These are phyloP conservation scores for Psilocybe mexicana DNA, from an alignment of 1,284 basidiomycete genomes.

Conservation along the genomic window DNA sequence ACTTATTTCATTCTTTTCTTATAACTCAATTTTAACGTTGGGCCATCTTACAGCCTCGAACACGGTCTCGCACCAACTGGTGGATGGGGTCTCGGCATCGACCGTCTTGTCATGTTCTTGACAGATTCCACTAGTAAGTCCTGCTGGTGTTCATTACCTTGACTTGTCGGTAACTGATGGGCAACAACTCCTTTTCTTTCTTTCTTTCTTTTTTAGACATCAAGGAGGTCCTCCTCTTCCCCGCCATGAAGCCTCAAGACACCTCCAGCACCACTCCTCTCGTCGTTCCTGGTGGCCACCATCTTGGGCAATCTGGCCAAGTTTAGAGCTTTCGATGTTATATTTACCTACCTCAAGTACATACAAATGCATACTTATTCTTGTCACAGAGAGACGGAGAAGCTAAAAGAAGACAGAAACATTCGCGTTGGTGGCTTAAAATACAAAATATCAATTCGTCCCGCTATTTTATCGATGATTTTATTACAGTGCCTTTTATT, in stretches of 20 bases:
- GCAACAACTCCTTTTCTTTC: not conserved
- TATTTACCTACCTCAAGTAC: not conserved
- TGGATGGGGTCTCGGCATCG: conserved; percentile 95
- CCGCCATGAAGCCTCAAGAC: conserved; percentile 85
- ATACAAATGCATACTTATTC: not conserved
- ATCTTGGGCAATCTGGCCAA: conserved; percentile 34
- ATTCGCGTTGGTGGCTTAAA: no score
- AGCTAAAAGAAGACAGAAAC: no score
- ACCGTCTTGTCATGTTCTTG: conserved; percentile 95
- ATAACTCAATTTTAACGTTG: conserved; percentile 11
- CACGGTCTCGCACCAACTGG: conserved; percentile 97
- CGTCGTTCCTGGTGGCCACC: conserved; percentile 27
- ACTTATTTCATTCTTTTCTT: not conserved
- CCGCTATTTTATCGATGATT: no score
- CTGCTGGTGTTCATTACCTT: not conserved
- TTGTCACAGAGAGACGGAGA: not conserved
- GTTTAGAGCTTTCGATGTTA: conserved; percentile 18
- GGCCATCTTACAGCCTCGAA: conserved; percentile 66
- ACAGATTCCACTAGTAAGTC: conserved; percentile 85
- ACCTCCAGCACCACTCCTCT: conserved; percentile 28
- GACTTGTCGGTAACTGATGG: no score
- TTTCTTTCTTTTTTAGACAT: conserved; percentile 55
- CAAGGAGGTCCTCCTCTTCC: conserved; percentile 90
- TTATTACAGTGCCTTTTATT: no score
- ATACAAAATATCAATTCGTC: no score